Percentiles rank a stretch among this genome's conserved stretches.
These are phyloP conservation scores for Hyaloscypha bicolor DNA, from an alignment of 495 filamentous ascomycete species.

Conservation along the genomic window DNA sequence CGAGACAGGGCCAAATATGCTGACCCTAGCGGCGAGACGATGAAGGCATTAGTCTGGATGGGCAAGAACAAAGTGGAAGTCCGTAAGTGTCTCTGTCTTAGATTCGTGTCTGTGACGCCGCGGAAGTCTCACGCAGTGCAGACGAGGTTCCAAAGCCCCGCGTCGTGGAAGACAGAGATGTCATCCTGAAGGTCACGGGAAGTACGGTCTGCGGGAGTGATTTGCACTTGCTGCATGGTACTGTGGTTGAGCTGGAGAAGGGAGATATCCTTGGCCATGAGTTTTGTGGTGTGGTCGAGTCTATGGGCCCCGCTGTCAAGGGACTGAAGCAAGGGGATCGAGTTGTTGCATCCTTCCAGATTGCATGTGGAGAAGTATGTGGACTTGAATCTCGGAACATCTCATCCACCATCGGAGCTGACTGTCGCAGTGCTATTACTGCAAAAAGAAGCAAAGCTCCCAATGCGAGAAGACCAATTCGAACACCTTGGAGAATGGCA, in stretches of 20 bases:
- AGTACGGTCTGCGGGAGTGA: constrained; percentile 88
- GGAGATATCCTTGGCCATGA: constrained; percentile 93
- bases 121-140: constrained; percentile 3
- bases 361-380: constrained; percentile 60
- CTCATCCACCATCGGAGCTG: not conserved
- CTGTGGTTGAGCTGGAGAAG: constrained; percentile 70
- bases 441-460: constrained; percentile 71
- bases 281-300: constrained; percentile 81
- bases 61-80: constrained; percentile 68
- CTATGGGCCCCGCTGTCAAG: constrained; percentile 62
- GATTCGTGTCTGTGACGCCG: not conserved
- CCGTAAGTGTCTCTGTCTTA: constrained; percentile 34
- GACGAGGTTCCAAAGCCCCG: constrained; percentile 58
- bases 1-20: constrained; percentile 44
- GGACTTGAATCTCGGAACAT: not conserved
- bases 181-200: constrained; percentile 83
- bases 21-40: constrained; percentile 51
- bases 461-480: constrained; percentile 80
- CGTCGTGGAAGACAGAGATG: constrained; percentile 73
- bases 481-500: constrained; percentile 65
- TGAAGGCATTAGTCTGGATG: constrained; percentile 75
- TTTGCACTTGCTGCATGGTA: constrained; percentile 76
- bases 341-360: constrained; percentile 86
- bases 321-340: constrained; percentile 68
- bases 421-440: constrained; percentile 64